phyloP scores from a whole-genome alignment of 257 asterid genomes.

The Solanum paucissectum region DNA sequence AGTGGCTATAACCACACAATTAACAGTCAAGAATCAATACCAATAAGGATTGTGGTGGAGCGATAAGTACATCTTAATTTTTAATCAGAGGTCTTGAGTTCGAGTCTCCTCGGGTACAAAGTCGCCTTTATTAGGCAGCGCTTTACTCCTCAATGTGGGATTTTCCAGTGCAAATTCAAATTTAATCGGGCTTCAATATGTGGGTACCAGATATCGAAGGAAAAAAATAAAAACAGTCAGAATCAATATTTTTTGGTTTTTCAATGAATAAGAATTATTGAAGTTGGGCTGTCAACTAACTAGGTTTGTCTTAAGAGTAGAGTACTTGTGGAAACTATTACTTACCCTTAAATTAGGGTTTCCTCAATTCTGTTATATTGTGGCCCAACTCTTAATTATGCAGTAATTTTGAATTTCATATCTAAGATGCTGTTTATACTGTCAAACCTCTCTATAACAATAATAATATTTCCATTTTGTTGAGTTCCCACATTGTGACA shows the following conservation, averaged over 20 bases:
- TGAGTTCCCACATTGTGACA: background rate
- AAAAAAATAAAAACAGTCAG: background rate
- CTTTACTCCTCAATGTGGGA: no score
- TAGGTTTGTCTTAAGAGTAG: background rate
- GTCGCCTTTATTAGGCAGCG: no score
- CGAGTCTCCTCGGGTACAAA: background rate
- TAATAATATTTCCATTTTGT: background rate
- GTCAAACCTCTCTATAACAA: background rate
- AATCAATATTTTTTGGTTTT: conserved; percentile 9
- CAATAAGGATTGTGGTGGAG: background rate
- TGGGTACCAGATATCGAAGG: no score
- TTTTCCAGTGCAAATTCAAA: background rate
- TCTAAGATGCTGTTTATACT: background rate
- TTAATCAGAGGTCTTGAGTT: background rate
- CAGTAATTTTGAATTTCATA: background rate
- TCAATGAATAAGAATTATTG: conserved; percentile 21
- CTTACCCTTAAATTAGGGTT: background rate
- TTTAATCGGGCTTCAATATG: no score
- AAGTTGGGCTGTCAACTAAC: conserved; percentile 18
- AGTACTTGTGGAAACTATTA: conserved; percentile 1
- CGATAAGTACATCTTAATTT: no score
- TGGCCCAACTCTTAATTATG: background rate
- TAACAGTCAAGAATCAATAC: conserved; percentile 6
- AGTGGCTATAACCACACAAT: conserved; percentile 24
- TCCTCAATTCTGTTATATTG: background rate